Evolutionary conservation across 441 rosid genomes (phyloP).

Genomic region (Theobroma grandiflorum): DNA sequence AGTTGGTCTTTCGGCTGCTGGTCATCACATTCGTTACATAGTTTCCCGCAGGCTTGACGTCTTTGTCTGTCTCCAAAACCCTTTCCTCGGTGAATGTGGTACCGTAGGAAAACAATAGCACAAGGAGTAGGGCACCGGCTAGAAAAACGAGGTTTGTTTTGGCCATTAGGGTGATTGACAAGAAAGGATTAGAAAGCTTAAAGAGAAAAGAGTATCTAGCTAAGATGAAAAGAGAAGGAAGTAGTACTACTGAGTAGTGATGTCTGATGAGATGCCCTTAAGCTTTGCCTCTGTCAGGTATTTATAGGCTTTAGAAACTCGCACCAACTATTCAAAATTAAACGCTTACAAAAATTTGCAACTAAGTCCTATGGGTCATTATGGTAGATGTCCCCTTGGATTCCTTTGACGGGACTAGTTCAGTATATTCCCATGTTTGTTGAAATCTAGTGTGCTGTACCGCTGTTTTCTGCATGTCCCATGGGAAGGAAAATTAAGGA

Average conservation of each 20-base stretch:
- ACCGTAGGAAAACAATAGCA: conserved; percentile 33
- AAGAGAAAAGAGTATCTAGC: background rate
- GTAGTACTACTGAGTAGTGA: background rate
- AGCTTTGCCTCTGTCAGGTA: conserved; percentile 27
- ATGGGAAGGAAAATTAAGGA: too few relatives aligned
- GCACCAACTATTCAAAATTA: conserved; percentile 19
- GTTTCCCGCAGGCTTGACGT: background rate
- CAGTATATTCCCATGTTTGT: conserved; percentile 7
- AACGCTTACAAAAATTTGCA: background rate
- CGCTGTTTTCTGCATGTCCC: conserved; percentile 46
- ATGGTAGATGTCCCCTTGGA: conserved; percentile 42
- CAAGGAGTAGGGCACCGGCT: conserved; percentile 27
- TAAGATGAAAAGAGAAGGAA: background rate
- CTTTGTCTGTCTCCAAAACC: conserved; percentile 8
- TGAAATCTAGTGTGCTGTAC: background rate
- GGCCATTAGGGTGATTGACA: conserved; percentile 35
- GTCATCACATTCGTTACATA: background rate
- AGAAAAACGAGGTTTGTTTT: conserved; percentile 26
- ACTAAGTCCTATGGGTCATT: conserved; percentile 18
- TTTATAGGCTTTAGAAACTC: conserved; percentile 39
- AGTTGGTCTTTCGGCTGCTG: background rate
- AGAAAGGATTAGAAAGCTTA: background rate
- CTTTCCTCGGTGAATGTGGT: conserved; percentile 41
- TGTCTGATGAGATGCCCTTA: conserved; percentile 20
- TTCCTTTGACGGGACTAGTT: conserved; percentile 20